Base-by-base conservation (phyloP, 805 yeast genomes). In the Spathaspora sp. region DNA sequence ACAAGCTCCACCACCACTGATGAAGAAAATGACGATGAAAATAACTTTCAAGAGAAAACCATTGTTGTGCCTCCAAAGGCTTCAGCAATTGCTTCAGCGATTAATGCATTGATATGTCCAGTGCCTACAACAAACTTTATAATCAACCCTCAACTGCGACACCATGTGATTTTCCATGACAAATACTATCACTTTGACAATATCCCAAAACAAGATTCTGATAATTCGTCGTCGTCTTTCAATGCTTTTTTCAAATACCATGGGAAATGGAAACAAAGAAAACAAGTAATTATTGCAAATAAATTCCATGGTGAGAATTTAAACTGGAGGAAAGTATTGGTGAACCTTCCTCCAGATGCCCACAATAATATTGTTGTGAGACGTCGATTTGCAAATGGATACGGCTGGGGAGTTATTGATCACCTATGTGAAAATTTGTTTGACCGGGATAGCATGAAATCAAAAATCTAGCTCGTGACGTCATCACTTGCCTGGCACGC, bases 321-420 rank as follows among this genome's bases (percentile, higher is more conserved):
- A 53, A 67, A 60, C 46, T 75, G 79, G 79, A 63, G 79, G n/a
- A 75, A 75, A 54, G 70, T 75, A 12, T 60, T 75, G 54, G 78
- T 74, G 2, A 63, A 65, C 48, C 60, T 75, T 18, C 78, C 77
- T 0, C 77, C 78, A 1, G 79, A 75, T 59, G 77, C 79, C 2
- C 79, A 75, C 57, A 75, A 73, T 55, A 75, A 74, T 53, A 75
- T 75, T 6, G 62, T 72, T 3, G 79, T 75, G 12, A 55, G 79
- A 46, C 61, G 79, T 49, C 54, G 76, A 32, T 75, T 75, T 58
- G 62, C 75, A 23, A 75, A 75, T 58, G 78, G 76, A 1, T 75
- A 70, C 54, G 79, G 79, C 9, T 75, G 79, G 79, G 77, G 77
- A 1, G 77, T 74, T 9, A 60, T 75, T 9, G 76, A 73, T 51